Conservation (phyloP, 306 rosid species). For the Senna siamea region DNA sequence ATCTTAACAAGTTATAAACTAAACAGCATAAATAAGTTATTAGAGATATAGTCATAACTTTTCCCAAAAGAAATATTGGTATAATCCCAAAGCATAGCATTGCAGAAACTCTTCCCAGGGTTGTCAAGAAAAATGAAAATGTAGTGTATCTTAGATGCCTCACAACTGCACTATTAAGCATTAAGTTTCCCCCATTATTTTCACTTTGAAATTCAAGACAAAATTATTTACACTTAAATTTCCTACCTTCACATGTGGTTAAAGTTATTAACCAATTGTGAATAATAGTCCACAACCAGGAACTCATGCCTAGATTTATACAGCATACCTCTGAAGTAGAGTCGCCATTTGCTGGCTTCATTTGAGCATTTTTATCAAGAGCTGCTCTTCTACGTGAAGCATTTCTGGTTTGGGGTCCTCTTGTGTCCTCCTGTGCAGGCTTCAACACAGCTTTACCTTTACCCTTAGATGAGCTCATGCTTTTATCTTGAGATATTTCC, state of each 20-base stretch:
- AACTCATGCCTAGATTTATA: conserved; percentile 25
- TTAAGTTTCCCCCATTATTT: neutral
- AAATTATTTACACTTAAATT: neutral
- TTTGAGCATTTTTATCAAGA: conserved; percentile 78
- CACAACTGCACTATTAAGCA: neutral
- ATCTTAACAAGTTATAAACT: neutral
- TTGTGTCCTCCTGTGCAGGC: conserved; percentile 82
- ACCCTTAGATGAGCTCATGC: conserved; percentile 81
- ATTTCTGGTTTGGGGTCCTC: conserved; percentile 95
- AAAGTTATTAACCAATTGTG: neutral
- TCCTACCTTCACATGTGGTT: neutral
- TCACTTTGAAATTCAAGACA: neutral
- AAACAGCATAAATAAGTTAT: neutral
- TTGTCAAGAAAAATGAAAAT: neutral
- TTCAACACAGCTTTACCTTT: conserved; percentile 96
- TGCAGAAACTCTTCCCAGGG: neutral
- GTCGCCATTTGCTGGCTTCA: conserved; percentile 78
- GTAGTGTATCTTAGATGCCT: neutral
- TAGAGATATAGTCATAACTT: too few relatives aligned
- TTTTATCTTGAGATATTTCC: conserved; percentile 77
- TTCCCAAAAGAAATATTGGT: neutral
- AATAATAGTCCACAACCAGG: neutral
- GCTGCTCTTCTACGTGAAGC: conserved; percentile 80
- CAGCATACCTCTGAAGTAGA: conserved; percentile 92
- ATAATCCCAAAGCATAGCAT: neutral